phyloP scores from a whole-genome alignment of 176 grass and related monocot genomes.

The Rhynchospora breviuscula region DNA sequence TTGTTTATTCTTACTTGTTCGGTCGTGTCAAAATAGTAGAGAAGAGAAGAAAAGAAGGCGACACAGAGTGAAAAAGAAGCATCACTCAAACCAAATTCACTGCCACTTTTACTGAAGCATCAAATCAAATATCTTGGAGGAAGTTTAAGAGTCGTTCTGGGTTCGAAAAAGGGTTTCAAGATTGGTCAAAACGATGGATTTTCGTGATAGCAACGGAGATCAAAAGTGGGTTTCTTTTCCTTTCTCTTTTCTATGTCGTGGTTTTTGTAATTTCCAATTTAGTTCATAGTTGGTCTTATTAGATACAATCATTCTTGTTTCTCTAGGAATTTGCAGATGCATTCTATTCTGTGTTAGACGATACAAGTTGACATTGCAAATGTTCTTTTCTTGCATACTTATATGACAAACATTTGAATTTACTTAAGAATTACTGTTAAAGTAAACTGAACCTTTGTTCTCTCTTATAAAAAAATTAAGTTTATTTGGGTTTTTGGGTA shows the following conservation, averaged over 20 bases:
- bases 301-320: background rate
- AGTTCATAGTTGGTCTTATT: background rate
- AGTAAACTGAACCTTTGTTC: background rate
- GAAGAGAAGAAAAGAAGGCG: background rate
- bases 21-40: slow-evolving; percentile 13
- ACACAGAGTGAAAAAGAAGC: slow-evolving; percentile 4
- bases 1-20: slow-evolving; percentile 19
- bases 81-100: background rate
- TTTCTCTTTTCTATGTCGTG: background rate
- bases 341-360: background rate
- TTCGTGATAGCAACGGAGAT: slow-evolving; percentile 11
- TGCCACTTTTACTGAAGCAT: background rate
- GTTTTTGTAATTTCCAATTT: background rate
- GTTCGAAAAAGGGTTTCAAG: background rate
- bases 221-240: slow-evolving; percentile 19
- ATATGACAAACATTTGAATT: background rate
- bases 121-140: background rate
- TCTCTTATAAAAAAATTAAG: background rate
- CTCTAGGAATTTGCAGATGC: background rate
- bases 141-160: background rate
- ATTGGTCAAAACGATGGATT: slow-evolving; percentile 24
- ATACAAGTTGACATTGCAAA: background rate
- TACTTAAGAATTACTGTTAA: background rate
- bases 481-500: background rate
- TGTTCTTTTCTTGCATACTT: background rate